Evolutionary conservation across 805 yeast genomes (phyloP).

Genomic region (Sugiyamaella qingdaonensis): DNA sequence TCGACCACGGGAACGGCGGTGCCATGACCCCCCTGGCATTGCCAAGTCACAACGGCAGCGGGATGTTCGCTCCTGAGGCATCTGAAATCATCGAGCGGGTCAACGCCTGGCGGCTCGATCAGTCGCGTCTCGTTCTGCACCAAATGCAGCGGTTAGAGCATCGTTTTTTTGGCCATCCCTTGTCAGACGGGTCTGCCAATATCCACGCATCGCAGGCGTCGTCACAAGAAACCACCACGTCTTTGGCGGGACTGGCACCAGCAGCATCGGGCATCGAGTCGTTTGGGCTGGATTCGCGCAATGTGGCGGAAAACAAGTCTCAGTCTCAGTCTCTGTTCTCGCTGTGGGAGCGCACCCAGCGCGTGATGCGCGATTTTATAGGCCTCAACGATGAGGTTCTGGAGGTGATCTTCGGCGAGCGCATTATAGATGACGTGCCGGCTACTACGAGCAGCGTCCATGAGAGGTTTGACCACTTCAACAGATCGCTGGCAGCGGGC

Average conservation of each 20-base stretch:
- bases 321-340: background rate
- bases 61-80: conserved; percentile 27
- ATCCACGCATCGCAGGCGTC: background rate
- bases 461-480: conserved; percentile 12
- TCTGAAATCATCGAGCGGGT: conserved; percentile 35
- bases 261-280: conserved; percentile 5
- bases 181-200: background rate
- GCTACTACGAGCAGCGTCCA: background rate
- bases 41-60: conserved; percentile 35
- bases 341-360: conserved; percentile 17
- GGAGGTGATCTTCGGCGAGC: conserved; percentile 33
- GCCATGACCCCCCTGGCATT: conserved; percentile 28
- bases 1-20: conserved; percentile 12
- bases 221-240: background rate
- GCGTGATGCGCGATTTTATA: conserved; percentile 29
- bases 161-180: background rate
- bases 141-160: conserved; percentile 26
- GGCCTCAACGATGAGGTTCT: conserved; percentile 35
- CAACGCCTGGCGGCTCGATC: conserved; percentile 40
- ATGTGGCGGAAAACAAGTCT: background rate
- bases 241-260: background rate
- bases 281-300: conserved; percentile 5
- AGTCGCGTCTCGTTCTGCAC: conserved; percentile 30
- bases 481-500: conserved; percentile 13
- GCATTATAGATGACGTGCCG: conserved; percentile 17